A percentile compares a stretch with the other conserved stretches of the same genome.
Evolutionary conservation across 140 eudicot species (phyloP).

Genomic region (Senecio squalidus): DNA sequence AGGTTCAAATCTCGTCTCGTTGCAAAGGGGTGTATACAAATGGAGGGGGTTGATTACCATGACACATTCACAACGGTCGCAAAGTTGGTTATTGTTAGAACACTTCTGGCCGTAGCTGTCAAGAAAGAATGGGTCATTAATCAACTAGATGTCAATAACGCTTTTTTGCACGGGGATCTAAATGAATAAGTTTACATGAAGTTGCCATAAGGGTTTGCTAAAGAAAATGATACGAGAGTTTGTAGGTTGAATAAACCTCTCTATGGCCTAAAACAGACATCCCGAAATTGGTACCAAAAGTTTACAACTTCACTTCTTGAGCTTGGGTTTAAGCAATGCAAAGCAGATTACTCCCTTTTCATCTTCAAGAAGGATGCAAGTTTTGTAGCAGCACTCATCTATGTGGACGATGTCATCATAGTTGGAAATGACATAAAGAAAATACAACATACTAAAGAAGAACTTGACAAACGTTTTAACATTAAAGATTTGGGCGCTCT

Average conservation of each 20-base stretch:
- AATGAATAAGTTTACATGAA: conserved; percentile 14
- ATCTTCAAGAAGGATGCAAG: background rate
- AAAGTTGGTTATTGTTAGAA: too few relatives aligned
- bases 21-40: conserved; percentile 24
- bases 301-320: background rate
- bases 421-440: conserved; percentile 12
- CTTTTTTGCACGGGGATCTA: too few relatives aligned
- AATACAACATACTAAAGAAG: too few relatives aligned
- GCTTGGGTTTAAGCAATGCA: conserved; percentile 13
- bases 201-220: conserved; percentile 15
- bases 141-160: too few relatives aligned
- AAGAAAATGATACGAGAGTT: background rate
- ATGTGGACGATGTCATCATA: conserved; percentile 17
- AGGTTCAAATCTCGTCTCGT: conserved; percentile 25
- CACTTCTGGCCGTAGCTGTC: too few relatives aligned
- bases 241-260: conserved; percentile 16
- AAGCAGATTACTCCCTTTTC: conserved; percentile 17
- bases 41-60: too few relatives aligned
- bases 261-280: conserved; percentile 20
- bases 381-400: conserved; percentile 1
- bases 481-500: too few relatives aligned
- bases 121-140: too few relatives aligned
- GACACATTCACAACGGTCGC: too few relatives aligned
- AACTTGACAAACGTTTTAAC: too few relatives aligned
- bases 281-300: conserved; percentile 18